Base-by-base conservation (phyloP, 306 rosid genomes). In the Canavalia ensiformis region DNA sequence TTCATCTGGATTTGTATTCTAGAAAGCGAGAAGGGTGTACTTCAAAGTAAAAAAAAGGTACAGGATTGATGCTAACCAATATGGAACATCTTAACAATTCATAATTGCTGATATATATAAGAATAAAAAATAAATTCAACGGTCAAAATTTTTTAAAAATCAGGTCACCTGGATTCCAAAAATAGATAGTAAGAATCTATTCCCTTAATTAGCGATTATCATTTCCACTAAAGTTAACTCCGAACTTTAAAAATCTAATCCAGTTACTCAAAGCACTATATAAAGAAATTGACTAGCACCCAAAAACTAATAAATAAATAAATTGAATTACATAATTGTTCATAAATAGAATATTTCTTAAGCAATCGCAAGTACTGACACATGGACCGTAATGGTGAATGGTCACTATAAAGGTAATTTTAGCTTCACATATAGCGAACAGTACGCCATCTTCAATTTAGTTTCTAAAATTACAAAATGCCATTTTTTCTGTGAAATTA, bases 1-100 rank as follows among this genome's bases (percentile, higher is more conserved):
- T 67, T 76, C 42, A 64, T 60, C 39, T 35, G 9, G 51, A 70
- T 47, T 34, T 70, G 29, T n/a, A 49, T 74, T 72, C 33, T 28
- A 12, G 25, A 49, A 47, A 46, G 55, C 2, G 31, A 13, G 51
- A 49, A 39, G 25, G 42, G 50, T 25, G 54, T 57, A 70, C 7
- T 37, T 51, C 30, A 58, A 47, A 59, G 46, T 7, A 8, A 8
- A 65, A 64, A 65, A 39, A 25, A 33, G 49, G n/a, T 72, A 6
- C 65, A 37, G 6, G 52, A 47, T 55, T 8, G 51, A 39, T 18
- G 25, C 25, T 18, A 18, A 18, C 25, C 25, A 18, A 18, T 18
- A 18, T 18, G 25, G 25, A 18, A 18, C 25, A 18, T 18, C 25
- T 18, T 18, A 18, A 18, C 25, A 18, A 18, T 18, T 18, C 25